Evolutionary conservation across 306 rosid species (phyloP), one percentile per base, ranked within the genome.

Genomic region (Vigna radiata): DNA sequence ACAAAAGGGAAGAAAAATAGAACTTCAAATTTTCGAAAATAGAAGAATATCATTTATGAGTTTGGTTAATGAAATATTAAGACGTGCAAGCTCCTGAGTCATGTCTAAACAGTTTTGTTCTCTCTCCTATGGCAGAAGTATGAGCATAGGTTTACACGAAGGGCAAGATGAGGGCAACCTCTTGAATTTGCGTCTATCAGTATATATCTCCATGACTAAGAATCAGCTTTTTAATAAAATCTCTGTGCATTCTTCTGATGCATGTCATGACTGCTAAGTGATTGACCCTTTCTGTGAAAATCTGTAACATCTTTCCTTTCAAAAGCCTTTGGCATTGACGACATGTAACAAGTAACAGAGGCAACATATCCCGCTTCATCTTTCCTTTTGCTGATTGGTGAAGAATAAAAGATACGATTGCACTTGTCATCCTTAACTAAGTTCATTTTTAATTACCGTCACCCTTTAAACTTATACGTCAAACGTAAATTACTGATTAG

Each of bases 191-290:
- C 19, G 37, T 48, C 25, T 46, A 46, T 47, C 13, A 23, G 18
- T 58, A 5, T 56, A 5, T 73, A 25, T 75, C 55, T 67, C 8
- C 52, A 19, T 33, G 54, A 23, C 65, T 5, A 33, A 4, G 25
- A 65, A 33, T n/a, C 77, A 75, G 73, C 80, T 81, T 75, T 33
- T 81, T 66, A 75, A 75, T 68, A 68, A 75, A 81, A 75, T 81
- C 73, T 69, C 72, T 78, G 61, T 70, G 62, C 70, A 77, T 67
- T 54, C 70, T 80, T 67, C 79, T 69, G 68, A 54, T 19, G 52
- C 73, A 62, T 72, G 68, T 64, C 70, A 64, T 27, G 56, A 6
- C 70, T 67, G 72, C 77, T 43, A 46, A 3, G 79, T 75, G 72
- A 70, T 73, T 73, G 82, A 65, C 50, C 23, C 73, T 63, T 81